Conservation (phyloP, 1,284 basidiomycete species). For the Peniophora sp. region DNA sequence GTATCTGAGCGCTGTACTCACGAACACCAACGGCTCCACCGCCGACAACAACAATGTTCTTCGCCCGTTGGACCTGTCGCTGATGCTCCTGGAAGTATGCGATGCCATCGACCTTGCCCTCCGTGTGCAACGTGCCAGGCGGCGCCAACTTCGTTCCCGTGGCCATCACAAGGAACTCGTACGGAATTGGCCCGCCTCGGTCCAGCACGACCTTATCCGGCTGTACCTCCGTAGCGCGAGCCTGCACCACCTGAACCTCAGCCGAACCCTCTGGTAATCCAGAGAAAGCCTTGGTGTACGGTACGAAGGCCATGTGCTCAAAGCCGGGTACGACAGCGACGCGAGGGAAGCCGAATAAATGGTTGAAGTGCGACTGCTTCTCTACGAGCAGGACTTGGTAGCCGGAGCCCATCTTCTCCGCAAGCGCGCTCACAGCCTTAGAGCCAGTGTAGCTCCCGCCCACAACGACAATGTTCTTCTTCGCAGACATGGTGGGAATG, state of each 20-base stretch:
- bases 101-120: slow-evolving; percentile 10
- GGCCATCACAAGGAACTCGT: slow-evolving; percentile 24
- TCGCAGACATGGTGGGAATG: background rate
- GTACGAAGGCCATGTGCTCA: slow-evolving; percentile 37
- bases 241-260: slow-evolving; percentile 17
- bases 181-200: slow-evolving; percentile 15
- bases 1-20: slow-evolving; percentile 3
- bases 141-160: slow-evolving; percentile 20
- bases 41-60: slow-evolving; percentile 12
- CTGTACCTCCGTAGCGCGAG: slow-evolving; percentile 14
- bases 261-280: slow-evolving; percentile 10
- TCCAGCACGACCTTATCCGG: slow-evolving; percentile 18
- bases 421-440: slow-evolving; percentile 26
- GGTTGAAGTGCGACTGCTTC: slow-evolving; percentile 35
- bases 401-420: slow-evolving; percentile 24
- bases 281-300: slow-evolving; percentile 24
- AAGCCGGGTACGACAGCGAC: slow-evolving; percentile 29
- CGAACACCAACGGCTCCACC: slow-evolving; percentile 16
- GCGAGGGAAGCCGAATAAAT: slow-evolving; percentile 33
- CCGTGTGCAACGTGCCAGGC: slow-evolving; percentile 11
- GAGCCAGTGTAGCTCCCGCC: slow-evolving; percentile 19
- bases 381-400: slow-evolving; percentile 34
- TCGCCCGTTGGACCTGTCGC: slow-evolving; percentile 6
- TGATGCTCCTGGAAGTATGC: slow-evolving; percentile 13
- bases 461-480: slow-evolving; percentile 16